A percentile compares a stretch with the other conserved stretches of the same genome.
These are phyloP conservation scores for Athelia sp. DNA, from an alignment of 1,284 basidiomycete genomes.

Conservation along the genomic window DNA sequence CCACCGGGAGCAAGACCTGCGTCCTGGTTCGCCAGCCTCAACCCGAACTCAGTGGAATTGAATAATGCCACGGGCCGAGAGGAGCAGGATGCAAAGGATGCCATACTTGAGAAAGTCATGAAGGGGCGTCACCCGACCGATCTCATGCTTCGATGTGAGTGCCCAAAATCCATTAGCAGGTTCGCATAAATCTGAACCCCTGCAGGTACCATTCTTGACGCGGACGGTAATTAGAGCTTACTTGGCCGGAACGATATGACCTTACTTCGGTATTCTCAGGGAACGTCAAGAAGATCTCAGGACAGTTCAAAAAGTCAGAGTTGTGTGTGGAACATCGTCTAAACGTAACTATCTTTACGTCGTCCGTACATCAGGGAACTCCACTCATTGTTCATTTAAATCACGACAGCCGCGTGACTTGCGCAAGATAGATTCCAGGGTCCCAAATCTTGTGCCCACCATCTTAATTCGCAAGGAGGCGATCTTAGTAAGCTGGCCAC, in stretches of 20 bases:
- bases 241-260: conserved; percentile 10
- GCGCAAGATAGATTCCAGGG: conserved; percentile 92
- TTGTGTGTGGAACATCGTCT: conserved; percentile 85
- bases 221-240: conserved; percentile 48
- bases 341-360: conserved; percentile 55
- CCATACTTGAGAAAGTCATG: conserved; percentile 76
- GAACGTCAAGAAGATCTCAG: conserved; percentile 85
- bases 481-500: conserved; percentile 60
- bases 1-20: neutral
- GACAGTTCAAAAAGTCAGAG: conserved; percentile 86
- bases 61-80: conserved; percentile 20
- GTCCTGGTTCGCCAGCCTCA: neutral
- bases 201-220: conserved; percentile 82
- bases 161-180: conserved; percentile 4
- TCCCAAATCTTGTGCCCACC: conserved; percentile 92
- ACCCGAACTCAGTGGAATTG: neutral
- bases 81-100: conserved; percentile 65
- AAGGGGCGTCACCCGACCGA: conserved; percentile 77
- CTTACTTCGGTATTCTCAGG: conserved; percentile 42
- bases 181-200: conserved; percentile 8
- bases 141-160: conserved; percentile 78
- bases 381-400: conserved; percentile 11
- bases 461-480: conserved; percentile 88
- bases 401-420: conserved; percentile 82
- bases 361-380: conserved; percentile 11